Evolutionary conservation across 139 green algal genomes (phyloP).

Genomic region (Monoraphidium neglectum): DNA sequence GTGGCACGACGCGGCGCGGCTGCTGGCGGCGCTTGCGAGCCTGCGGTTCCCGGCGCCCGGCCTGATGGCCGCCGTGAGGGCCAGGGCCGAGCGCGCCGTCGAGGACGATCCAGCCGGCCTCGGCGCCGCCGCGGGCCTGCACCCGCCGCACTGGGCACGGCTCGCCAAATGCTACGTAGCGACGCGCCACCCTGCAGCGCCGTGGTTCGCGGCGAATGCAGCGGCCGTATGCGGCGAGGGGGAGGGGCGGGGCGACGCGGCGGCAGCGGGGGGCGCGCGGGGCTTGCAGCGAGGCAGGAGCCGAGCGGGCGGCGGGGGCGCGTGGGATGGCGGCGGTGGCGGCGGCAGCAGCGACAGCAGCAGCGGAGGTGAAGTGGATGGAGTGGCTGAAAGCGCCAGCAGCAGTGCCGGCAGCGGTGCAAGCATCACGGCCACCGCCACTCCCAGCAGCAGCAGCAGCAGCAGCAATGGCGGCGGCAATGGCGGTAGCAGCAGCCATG

Average conservation of each 20-base stretch:
- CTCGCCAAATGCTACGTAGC: constrained; percentile 15
- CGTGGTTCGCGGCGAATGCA: constrained; percentile 9
- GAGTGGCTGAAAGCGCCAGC: not conserved
- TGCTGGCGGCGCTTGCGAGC: constrained; percentile 16
- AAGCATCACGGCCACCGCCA: not conserved
- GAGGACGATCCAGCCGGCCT: not conserved
- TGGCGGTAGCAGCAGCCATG: not conserved
- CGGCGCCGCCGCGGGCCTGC: not conserved
- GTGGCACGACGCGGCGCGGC: constrained; percentile 6
- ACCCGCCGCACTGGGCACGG: not conserved
- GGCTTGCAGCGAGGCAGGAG: too few species aligned
- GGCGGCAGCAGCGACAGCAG: not conserved
- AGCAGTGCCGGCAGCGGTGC: not conserved
- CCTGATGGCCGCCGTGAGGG: constrained; percentile 15
- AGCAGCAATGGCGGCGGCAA: constrained; percentile 1
- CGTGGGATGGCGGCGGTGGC: not conserved
- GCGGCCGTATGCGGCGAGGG: too few species aligned
- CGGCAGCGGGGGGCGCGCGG: too few species aligned
- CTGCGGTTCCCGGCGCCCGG: not conserved
- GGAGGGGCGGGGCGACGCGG: too few species aligned
- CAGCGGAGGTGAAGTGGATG: not conserved
- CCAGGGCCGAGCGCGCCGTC: not conserved
- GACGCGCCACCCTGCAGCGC: constrained; percentile 5
- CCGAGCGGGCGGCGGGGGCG: not conserved
- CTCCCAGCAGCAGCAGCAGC: not conserved